phyloP scores from a whole-genome alignment of 2,329 filamentous ascomycete genomes.

The Colletotrichum lini region DNA sequence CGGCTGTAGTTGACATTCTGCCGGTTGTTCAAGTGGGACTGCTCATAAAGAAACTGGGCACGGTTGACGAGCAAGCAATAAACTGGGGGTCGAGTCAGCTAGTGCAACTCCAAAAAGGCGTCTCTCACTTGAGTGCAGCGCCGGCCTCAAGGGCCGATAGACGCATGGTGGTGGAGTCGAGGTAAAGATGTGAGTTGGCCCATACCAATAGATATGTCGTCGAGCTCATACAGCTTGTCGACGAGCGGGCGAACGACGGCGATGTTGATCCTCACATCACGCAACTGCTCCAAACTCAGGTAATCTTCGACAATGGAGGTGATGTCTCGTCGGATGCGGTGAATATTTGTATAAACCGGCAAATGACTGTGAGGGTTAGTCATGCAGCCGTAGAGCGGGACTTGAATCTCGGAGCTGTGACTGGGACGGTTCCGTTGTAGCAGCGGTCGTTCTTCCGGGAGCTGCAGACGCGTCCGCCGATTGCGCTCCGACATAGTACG shows the following conservation, averaged over 20 bases:
- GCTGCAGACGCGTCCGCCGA: slow-evolving; percentile 39
- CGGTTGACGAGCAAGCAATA: slow-evolving; percentile 89
- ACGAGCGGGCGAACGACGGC: slow-evolving; percentile 85
- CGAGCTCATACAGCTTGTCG: slow-evolving; percentile 84
- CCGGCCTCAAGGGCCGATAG: neutral
- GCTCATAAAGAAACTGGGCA: slow-evolving; percentile 83
- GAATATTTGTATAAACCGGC: slow-evolving; percentile 84
- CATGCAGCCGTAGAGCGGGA: slow-evolving; percentile 66
- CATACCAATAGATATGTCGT: slow-evolving; percentile 83
- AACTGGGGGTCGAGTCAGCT: slow-evolving; percentile 60
- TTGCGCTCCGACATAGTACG: slow-evolving; percentile 44
- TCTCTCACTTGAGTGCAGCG: neutral
- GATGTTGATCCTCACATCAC: slow-evolving; percentile 86
- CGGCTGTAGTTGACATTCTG: slow-evolving; percentile 86
- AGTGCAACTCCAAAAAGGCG: neutral
- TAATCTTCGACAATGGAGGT: slow-evolving; percentile 74
- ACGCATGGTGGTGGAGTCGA: neutral
- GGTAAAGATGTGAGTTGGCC: slow-evolving; percentile 16
- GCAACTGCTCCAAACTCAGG: slow-evolving; percentile 80
- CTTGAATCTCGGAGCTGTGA: slow-evolving; percentile 53
- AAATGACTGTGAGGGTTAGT: slow-evolving; percentile 73
- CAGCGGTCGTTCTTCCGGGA: slow-evolving; percentile 50
- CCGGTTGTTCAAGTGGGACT: slow-evolving; percentile 80
- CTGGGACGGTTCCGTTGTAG: slow-evolving; percentile 54
- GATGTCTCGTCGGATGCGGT: slow-evolving; percentile 77